Evolutionary conservation across 1,284 basidiomycete species (phyloP), one percentile per base, ranked within the genome.

Genomic region (Sporisorium scitamineum): DNA sequence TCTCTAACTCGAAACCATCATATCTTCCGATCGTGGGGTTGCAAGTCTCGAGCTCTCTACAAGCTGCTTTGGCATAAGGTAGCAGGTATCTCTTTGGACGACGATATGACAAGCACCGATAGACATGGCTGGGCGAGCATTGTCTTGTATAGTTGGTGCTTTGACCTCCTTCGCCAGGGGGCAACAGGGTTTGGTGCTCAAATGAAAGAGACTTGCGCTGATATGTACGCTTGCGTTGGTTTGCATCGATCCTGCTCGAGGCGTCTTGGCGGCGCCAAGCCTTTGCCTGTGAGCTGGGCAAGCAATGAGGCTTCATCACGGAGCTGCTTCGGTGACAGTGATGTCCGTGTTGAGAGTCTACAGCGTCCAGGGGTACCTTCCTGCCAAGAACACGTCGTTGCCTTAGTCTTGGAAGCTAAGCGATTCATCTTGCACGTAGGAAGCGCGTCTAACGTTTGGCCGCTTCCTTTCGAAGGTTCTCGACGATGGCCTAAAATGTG

Each of bases 381-480:
- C n/a, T n/a, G n/a, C n/a, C n/a, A n/a, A n/a, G n/a, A n/a, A n/a
- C n/a, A n/a, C n/a, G n/a, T n/a, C n/a, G n/a, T 39, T 39, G 37
- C 18, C 37, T 39, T 39, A 18, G 37, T 8, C 5, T 5, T 34
- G 5, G 13, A 14, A 13, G n/a, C n/a, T n/a, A n/a, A n/a, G n/a
- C n/a, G 34, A 34, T 27, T 22, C 44, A 47, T 11, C 8, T 47
- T 13, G 44, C 10, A 26, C 24, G 22, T 27, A 2, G n/a, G n/a
- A 42, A 2, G 4, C 44, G 14, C 10, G 5, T 7, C 26, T 27
- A 48, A n/a, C 63, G 59, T 57, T 75, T 70, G 14, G 56, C 57
- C 3, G 73, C 73, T 47, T 76, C 73, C 39, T 67, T 64, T 22
- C 73, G 73, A n/a, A 76, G 64, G 24, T 63, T 76, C 41, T 77